Evolutionary conservation across 345 rosid species (phyloP).

Genomic region (Triadica sebifera): DNA sequence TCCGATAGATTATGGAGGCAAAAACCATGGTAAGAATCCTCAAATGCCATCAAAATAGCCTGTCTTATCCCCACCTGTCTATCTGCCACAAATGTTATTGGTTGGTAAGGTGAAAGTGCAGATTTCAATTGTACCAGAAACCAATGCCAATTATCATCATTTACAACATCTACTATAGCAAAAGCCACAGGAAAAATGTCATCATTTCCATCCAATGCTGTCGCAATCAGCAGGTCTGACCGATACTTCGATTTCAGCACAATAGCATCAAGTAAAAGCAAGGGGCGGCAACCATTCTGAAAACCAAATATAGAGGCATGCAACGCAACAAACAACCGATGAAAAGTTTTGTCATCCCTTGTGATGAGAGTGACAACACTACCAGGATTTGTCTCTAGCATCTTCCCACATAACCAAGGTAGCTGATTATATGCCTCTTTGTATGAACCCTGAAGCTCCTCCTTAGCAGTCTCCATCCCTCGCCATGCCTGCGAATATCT

Average conservation of each 20-base stretch:
- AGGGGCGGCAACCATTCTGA: slow-evolving; percentile 29
- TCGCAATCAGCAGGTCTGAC: slow-evolving; percentile 29
- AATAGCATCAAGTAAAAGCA: slow-evolving; percentile 26
- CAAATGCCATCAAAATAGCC: slow-evolving; percentile 18
- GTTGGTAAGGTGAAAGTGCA: slow-evolving; percentile 10
- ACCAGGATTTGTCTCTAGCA: slow-evolving; percentile 29
- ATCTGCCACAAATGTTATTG: slow-evolving; percentile 24
- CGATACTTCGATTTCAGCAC: slow-evolving; percentile 21
- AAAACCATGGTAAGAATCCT: slow-evolving; percentile 25
- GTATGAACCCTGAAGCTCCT: slow-evolving; percentile 30
- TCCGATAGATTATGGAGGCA: slow-evolving; percentile 31
- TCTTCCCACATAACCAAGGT: slow-evolving; percentile 28
- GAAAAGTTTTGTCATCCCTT: slow-evolving; percentile 22
- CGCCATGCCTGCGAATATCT: slow-evolving; percentile 27
- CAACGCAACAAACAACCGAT: slow-evolving; percentile 22
- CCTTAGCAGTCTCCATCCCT: slow-evolving; percentile 24
- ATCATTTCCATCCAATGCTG: slow-evolving; percentile 31
- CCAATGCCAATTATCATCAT: slow-evolving; percentile 34
- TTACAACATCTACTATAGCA: slow-evolving; percentile 25
- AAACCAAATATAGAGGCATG: slow-evolving; percentile 31
- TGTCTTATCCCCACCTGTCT: slow-evolving; percentile 19
- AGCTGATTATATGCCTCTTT: slow-evolving; percentile 28
- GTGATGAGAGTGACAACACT: slow-evolving; percentile 18
- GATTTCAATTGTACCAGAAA: slow-evolving; percentile 27
- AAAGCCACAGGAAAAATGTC: slow-evolving; percentile 26